Conservation (phyloP, 1,284 basidiomycete species). For the Stygiomarasmius scandens region DNA sequence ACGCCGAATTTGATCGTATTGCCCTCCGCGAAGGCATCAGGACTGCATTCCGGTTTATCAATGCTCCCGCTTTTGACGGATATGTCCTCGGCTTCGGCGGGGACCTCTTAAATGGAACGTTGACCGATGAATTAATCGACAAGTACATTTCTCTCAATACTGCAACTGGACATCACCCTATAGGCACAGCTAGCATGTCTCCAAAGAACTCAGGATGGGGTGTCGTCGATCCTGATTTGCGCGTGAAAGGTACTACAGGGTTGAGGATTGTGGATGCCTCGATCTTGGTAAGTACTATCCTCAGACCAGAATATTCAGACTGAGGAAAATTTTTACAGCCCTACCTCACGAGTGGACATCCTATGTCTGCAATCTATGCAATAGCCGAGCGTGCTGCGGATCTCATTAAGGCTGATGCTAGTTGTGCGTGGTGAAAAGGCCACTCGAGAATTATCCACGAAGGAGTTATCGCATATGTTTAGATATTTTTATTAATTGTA, state of each 20-base stretch:
- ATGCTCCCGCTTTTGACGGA: slow-evolving; percentile 23
- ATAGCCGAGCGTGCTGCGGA: slow-evolving; percentile 14
- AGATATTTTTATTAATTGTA: no score
- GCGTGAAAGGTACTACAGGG: slow-evolving; percentile 32
- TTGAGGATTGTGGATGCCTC: slow-evolving; percentile 41
- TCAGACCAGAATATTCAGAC: no score
- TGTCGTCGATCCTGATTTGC: slow-evolving; percentile 55
- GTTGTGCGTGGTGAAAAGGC: no score
- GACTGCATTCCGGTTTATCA: slow-evolving; percentile 22
- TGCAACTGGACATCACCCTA: no score
- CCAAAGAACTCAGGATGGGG: slow-evolving; percentile 20
- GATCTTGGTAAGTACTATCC: slow-evolving; percentile 33
- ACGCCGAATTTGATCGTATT: slow-evolving; percentile 26
- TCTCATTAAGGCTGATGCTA: slow-evolving; percentile 5
- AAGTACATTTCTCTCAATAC: no score
- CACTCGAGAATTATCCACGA: no score
- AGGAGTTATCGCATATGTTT: no score
- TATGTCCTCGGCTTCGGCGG: slow-evolving; percentile 24
- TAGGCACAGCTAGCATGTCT: slow-evolving; percentile 33
- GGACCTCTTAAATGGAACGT: slow-evolving; percentile 16
- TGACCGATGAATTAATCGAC: no score
- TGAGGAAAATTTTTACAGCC: slow-evolving; percentile 9
- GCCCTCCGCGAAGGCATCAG: slow-evolving; percentile 23
- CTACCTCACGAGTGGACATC: slow-evolving; percentile 13
- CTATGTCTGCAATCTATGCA: slow-evolving; percentile 15